These are phyloP conservation scores for Oxytropis ochrocephala DNA, from an alignment of 306 rosid species.

Conservation along the genomic window DNA sequence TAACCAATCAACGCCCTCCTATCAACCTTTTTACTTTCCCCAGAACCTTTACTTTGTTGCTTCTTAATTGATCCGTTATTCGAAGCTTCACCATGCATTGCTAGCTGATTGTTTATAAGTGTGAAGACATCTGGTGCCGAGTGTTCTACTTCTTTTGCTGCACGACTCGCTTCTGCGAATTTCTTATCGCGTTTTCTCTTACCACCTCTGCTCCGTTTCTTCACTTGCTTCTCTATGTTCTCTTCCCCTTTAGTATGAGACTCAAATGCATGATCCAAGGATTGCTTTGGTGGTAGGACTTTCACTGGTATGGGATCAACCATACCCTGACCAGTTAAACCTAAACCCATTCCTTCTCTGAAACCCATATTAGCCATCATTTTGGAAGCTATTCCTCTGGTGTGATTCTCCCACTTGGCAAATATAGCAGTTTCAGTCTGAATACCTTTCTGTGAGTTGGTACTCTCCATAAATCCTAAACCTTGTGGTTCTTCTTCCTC, in stretches of 20 bases:
- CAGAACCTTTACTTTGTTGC: slow-evolving; percentile 48
- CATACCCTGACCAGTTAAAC: slow-evolving; percentile 87
- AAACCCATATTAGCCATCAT: slow-evolving; percentile 99
- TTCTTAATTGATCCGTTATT: slow-evolving; percentile 44
- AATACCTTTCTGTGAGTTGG: slow-evolving; percentile 60
- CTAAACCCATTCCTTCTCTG: slow-evolving; percentile 85
- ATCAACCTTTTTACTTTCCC: slow-evolving; percentile 66
- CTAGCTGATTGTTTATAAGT: slow-evolving; percentile 75
- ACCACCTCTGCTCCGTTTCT: slow-evolving; percentile 90
- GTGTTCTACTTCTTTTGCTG: slow-evolving; percentile 60
- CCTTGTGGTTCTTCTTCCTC: slow-evolving; percentile 65
- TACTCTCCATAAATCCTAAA: slow-evolving; percentile 74
- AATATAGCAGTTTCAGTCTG: slow-evolving; percentile 78
- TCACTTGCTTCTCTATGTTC: slow-evolving; percentile 31
- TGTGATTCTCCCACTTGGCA: slow-evolving; percentile 98
- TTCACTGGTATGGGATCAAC: slow-evolving; percentile 64
- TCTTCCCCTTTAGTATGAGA: slow-evolving; percentile 38
- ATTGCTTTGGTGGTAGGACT: slow-evolving; percentile 83
- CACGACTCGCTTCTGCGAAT: slow-evolving; percentile 54
- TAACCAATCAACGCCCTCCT: slow-evolving; percentile 62
- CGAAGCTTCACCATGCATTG: slow-evolving; percentile 49
- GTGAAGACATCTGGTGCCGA: slow-evolving; percentile 58
- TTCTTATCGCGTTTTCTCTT: slow-evolving; percentile 85
- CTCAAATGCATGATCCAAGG: slow-evolving; percentile 76
- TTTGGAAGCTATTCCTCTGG: slow-evolving; percentile 90